Base-by-base conservation (phyloP, 192 early-diverging fungal genomes). In the Backusella westeae region DNA sequence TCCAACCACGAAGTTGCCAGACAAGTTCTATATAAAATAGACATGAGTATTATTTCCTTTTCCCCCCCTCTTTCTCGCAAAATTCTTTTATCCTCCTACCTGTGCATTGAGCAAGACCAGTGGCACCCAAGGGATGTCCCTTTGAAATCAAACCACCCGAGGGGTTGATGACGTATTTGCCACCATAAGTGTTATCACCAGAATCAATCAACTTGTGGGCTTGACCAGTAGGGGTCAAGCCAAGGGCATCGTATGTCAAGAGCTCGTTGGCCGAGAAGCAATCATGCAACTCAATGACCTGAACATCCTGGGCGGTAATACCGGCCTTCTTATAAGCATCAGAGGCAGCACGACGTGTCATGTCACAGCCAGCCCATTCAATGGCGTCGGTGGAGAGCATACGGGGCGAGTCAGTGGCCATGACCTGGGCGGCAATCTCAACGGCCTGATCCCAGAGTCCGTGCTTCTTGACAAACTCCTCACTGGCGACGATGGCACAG, bases 261-360 rank as follows among this genome's bases (percentile, higher is more conserved):
- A 92, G 39, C 12, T 93, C 92, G 75, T 92, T 93, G 72, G 89
- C 90, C 19, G 88, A 89, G 83, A 94, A 94, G 78, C 92, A 94
- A 76, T 93, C 92, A 79, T 94, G 92, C 42, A 94, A 82, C 73
- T 93, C 91, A 44, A 93, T 82, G 19, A 93, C 92, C 74, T 89
- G 83, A 9, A 94, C 85, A 75, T 93, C 90, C 3, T 81, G 80
- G 42, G 86, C 56, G 53, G 84, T 85, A 53, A 93, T 90, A 4
- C 88, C 88, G 21, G 92, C 88, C 74, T 83, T 85, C 67, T 80
- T 39, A 74, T 81, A 90, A 26, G 86, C 87, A 5, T 89, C 81
- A 5, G 77, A 14, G 6, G 88, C 90, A 68, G 92, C 92, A 39
- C 82, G 78, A 53, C 91, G 83, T 34, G 92, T 93, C 92, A 94